Conservation (phyloP, 2,329 filamentous ascomycete species). For the Verticillium zaregamsianum region DNA sequence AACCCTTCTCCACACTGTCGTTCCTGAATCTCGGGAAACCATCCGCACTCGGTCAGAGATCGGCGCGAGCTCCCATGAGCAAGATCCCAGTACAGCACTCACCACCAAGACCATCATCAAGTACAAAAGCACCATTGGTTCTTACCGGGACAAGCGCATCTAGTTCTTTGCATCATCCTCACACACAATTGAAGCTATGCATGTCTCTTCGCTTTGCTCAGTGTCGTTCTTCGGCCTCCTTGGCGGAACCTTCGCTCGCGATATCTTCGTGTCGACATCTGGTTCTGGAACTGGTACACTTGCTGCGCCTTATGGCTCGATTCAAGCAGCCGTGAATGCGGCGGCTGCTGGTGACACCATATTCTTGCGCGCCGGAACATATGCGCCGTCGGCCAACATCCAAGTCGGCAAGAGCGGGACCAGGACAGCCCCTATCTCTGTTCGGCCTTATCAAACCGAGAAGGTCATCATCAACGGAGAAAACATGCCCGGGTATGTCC, state of each 20-base stretch:
- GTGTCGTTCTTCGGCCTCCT: neutral
- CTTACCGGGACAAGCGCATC: neutral
- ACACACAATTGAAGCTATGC: neutral
- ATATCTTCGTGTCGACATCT: conserved; percentile 36
- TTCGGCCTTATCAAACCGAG: conserved; percentile 33
- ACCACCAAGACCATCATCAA: neutral
- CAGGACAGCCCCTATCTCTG: conserved; percentile 28
- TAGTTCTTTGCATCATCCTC: neutral
- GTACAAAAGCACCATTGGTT: neutral
- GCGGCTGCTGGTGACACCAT: conserved; percentile 38
- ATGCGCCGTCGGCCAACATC: conserved; percentile 35
- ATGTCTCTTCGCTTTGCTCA: neutral
- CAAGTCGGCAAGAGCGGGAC: conserved; percentile 37
- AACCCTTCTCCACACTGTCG: neutral
- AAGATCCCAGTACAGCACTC: neutral
- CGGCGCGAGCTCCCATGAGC: neutral
- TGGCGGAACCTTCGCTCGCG: neutral
- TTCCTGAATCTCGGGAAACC: neutral
- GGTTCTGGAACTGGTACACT: conserved; percentile 31
- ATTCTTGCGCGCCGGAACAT: conserved; percentile 36
- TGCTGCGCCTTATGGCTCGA: conserved; percentile 32
- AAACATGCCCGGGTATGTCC: conserved; percentile 24
- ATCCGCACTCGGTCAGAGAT: neutral
- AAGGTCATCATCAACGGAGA: conserved; percentile 41
- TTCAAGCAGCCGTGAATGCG: conserved; percentile 35